Evolutionary conservation across 2,329 filamentous ascomycete genomes (phyloP).

Genomic region (Apiospora phragmitis): DNA sequence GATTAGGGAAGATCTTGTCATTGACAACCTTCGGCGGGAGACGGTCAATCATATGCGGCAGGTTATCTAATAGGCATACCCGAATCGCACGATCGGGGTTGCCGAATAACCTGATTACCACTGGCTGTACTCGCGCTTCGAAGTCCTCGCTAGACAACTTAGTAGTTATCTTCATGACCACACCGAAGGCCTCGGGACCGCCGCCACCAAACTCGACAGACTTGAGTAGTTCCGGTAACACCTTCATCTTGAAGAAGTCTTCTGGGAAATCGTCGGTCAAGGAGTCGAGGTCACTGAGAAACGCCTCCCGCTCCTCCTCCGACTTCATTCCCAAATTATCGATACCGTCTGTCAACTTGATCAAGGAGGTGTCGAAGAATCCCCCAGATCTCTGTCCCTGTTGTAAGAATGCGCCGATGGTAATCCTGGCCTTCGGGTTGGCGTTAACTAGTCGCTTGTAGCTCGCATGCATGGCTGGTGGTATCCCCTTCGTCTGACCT

Average conservation of each 20-base stretch:
- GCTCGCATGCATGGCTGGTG: conserved; percentile 82
- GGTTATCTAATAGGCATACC: conserved; percentile 85
- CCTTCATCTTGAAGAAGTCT: conserved; percentile 97
- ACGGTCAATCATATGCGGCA: conserved; percentile 89
- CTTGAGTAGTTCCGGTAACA: conserved; percentile 93
- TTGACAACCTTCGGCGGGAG: conserved; percentile 86
- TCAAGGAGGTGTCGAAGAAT: conserved; percentile 92
- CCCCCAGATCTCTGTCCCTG: conserved; percentile 79
- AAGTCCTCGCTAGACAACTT: conserved; percentile 92
- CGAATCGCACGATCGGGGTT: conserved; percentile 91
- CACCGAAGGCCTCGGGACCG: conserved; percentile 83
- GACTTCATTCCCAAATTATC: conserved; percentile 90
- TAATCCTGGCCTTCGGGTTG: conserved; percentile 86
- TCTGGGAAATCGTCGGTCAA: conserved; percentile 94
- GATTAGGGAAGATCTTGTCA: conserved; percentile 93
- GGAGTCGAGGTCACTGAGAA: conserved; percentile 83
- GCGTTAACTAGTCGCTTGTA: conserved; percentile 88
- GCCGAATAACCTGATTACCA: conserved; percentile 81
- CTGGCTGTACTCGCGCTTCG: conserved; percentile 78
- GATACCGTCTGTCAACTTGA: conserved; percentile 88
- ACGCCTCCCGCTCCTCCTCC: conserved; percentile 79
- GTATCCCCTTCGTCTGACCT: conserved; percentile 82
- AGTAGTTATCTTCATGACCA: conserved; percentile 86
- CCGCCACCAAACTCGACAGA: conserved; percentile 98
- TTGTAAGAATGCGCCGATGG: conserved; percentile 82